Base-by-base conservation (phyloP, 2,329 filamentous ascomycete species). In the Ceratocystis diversiconidia region DNA sequence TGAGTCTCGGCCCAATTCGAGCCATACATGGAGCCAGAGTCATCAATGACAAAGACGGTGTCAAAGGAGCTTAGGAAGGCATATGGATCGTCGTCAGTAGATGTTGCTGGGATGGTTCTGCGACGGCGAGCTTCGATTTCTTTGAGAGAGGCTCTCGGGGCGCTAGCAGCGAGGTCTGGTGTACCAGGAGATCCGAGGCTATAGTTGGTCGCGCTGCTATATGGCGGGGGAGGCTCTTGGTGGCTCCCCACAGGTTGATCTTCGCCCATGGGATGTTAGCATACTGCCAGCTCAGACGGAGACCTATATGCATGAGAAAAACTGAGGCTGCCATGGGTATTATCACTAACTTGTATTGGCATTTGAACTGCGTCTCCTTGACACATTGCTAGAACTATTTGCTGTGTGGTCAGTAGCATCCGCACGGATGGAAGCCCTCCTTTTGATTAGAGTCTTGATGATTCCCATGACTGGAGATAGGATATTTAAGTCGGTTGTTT, bases 21-120 rank as follows among this genome's bases (percentile, higher is more conserved):
- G 17, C 87, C 89, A 1, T 79, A 78, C 92, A 97, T 97, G 70
- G 87, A 92, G 4, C 85, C 84, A n/a, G 87, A 91, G 77, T 97
- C 92, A 73, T 97, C 92, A 72, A 97, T 90, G 1, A 97, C 76
- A 73, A 97, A 92, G 65, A 92, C 76, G 41, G 91, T 96, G 76
- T 97, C 90, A 73, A 96, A 96, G 17, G 80, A 80, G 52, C 76
- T 74, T 4, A 97, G 84, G 73, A 95, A 95, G 1, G 85, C 81
- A 72, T 89, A 94, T 1, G 80, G 82, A 70, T 90, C 86, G 70
- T 90, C 85, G 25, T 76, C 74, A 7, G 73, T 75, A 5, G 73
- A 74, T 32, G 36, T n/a, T 1, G 32, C 57, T 2, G 68, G 17
- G 22, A 22, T 32, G 28, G 15, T 19, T 19, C 30, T 62, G 70